Conservation (phyloP, 2,329 filamentous ascomycete genomes). For the Blastomyces emzantsi region DNA sequence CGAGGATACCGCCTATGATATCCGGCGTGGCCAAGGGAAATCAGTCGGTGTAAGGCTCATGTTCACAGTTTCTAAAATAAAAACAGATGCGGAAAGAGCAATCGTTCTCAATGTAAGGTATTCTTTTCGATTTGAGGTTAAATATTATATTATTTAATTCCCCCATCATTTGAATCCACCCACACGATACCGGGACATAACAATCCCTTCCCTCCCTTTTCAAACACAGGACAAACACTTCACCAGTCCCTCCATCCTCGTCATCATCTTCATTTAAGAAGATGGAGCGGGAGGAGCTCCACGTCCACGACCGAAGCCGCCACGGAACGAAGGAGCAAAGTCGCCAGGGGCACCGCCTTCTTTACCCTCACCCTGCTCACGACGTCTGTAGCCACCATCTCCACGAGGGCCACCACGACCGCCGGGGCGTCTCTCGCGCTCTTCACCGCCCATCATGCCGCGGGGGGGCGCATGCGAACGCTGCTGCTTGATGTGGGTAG, state of each 20-base stretch:
- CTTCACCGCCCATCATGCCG: slow-evolving; percentile 88
- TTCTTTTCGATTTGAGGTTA: slow-evolving; percentile 3
- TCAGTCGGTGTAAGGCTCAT: background rate
- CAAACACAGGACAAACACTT: background rate
- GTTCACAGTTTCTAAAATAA: background rate
- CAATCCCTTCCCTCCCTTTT: background rate
- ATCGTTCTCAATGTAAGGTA: background rate
- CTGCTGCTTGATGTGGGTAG: slow-evolving; percentile 99
- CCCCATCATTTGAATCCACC: background rate
- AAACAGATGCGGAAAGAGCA: background rate
- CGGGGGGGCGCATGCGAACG: slow-evolving; percentile 95
- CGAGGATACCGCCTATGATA: background rate
- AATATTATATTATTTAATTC: slow-evolving; percentile 5
- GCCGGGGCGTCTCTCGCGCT: slow-evolving; percentile 74
- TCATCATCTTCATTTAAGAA: slow-evolving; percentile 18
- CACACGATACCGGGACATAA: background rate
- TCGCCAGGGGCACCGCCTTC: slow-evolving; percentile 86
- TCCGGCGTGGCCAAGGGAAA: background rate
- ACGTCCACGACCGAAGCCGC: slow-evolving; percentile 83
- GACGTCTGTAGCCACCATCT: slow-evolving; percentile 85
- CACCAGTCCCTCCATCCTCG: background rate
- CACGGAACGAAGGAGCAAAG: slow-evolving; percentile 88
- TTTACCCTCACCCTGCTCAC: slow-evolving; percentile 78
- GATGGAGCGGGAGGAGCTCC: slow-evolving; percentile 53
- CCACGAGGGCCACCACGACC: slow-evolving; percentile 68